Conservation (phyloP, 352 stramenopile genomes). For the Saprolegnia parasitica region DNA sequence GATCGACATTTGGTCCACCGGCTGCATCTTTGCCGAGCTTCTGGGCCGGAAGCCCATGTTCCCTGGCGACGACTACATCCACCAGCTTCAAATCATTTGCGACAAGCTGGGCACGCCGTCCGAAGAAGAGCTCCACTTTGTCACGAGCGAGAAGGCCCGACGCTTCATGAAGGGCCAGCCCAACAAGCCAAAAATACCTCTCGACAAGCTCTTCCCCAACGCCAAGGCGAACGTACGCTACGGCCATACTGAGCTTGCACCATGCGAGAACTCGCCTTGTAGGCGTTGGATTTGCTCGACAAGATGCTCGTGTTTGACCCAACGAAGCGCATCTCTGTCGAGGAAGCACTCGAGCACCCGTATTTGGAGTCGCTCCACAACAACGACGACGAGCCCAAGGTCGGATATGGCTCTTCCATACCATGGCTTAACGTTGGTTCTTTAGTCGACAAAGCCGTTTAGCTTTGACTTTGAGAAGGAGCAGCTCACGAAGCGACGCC, state of each 20-base stretch:
- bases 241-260: background rate
- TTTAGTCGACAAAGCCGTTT: constrained; percentile 45
- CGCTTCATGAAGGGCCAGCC: constrained; percentile 84
- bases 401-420: constrained; percentile 11
- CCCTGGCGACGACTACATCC: constrained; percentile 97
- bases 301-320: constrained; percentile 88
- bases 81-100: constrained; percentile 97
- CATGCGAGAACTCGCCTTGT: background rate
- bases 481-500: constrained; percentile 65
- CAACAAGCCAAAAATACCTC: constrained; percentile 59
- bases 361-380: constrained; percentile 91
- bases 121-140: constrained; percentile 87
- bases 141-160: constrained; percentile 86
- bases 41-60: constrained; percentile 89
- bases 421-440: background rate
- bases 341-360: constrained; percentile 82
- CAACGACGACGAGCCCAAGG: constrained; percentile 86
- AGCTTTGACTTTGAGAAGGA: constrained; percentile 89
- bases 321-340: constrained; percentile 86
- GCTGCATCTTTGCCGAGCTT: constrained; percentile 93
- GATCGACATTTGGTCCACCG: constrained; percentile 94
- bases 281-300: constrained; percentile 74
- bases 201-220: constrained; percentile 67
- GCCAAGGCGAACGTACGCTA: constrained; percentile 39
- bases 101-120: constrained; percentile 85